phyloP scores from a whole-genome alignment of 768 basidiomycete genomes.

The Rhizopogon vulgaris region DNA sequence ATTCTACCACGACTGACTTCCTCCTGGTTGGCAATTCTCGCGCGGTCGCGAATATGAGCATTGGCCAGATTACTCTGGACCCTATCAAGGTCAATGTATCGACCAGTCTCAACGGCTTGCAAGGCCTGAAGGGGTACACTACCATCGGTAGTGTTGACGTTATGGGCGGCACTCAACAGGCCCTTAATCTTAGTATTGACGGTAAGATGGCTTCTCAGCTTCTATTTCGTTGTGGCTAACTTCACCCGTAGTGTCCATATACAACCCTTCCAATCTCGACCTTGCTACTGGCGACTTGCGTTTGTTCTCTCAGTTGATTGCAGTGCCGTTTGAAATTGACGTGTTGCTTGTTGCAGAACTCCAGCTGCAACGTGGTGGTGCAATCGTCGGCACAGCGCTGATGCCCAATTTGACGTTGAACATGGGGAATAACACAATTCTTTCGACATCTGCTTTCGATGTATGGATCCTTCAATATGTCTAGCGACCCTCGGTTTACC shows the following conservation, averaged over 20 bases:
- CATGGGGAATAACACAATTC: constrained; percentile 55
- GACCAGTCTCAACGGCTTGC: constrained; percentile 52
- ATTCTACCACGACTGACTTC: constrained; percentile 42
- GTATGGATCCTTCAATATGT: constrained; percentile 20
- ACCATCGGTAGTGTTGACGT: constrained; percentile 60
- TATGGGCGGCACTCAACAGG: constrained; percentile 52
- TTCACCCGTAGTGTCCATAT: constrained; percentile 42
- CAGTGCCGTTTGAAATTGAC: not conserved
- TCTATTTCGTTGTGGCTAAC: not conserved
- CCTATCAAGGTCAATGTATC: constrained; percentile 69
- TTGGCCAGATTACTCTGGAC: constrained; percentile 64
- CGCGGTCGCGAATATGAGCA: constrained; percentile 52
- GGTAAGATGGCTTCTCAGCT: constrained; percentile 28
- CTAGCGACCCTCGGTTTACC: not conserved
- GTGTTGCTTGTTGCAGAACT: constrained; percentile 33
- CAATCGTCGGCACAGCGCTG: constrained; percentile 51
- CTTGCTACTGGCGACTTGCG: constrained; percentile 58
- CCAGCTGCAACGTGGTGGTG: constrained; percentile 47
- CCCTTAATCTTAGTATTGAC: constrained; percentile 52
- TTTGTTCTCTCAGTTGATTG: constrained; percentile 26
- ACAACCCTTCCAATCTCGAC: constrained; percentile 65
- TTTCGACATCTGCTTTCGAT: constrained; percentile 44
- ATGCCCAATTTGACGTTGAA: constrained; percentile 54
- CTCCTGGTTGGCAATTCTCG: constrained; percentile 52
- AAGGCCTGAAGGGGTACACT: constrained; percentile 52